Base-by-base conservation (phyloP, 2,329 filamentous ascomycete species). In the Penicillium sp. region DNA sequence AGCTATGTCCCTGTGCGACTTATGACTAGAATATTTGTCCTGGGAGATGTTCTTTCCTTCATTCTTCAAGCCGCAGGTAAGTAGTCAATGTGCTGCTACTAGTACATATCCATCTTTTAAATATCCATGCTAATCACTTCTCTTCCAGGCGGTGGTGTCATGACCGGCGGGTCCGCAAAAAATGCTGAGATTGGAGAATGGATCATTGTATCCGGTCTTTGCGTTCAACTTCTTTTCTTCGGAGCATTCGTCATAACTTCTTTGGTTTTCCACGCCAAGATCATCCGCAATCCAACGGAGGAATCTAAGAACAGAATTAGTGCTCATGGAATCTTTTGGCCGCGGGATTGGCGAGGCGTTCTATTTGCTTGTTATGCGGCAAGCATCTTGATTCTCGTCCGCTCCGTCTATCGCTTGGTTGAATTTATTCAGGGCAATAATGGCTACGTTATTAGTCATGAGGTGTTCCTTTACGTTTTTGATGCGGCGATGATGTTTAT, bases 21-120 rank as follows among this genome's bases (percentile, higher is more conserved):
- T 68, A 65, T 80, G 24, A 80, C 78, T 0, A 74, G 74, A 18
- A 73, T 75, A 3, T 80, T 80, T 55, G 78, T 80, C 36, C 55
- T 61, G 4, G 75, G 78, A 39, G 78, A 81, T 53, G 67, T 80
- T 7, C 58, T 79, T 18, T 75, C 71, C 2, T 80, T 80, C 59
- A 39, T 78, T 32, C 66, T 79, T 21, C 78, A 80, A 55, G 66
- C 47, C 9, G 60, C 46, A 7, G 65, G 65, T 49, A 15, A 20
- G 37, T 17, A n/a, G n/a, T n/a, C n/a, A n/a, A n/a, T n/a, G n/a
- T n/a, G n/a, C n/a, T n/a, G n/a, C n/a, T n/a, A n/a, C n/a, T n/a
- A n/a, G n/a, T n/a, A n/a, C n/a, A n/a, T n/a, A n/a, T n/a, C n/a
- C n/a, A n/a, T n/a, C n/a, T n/a, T n/a, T n/a, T n/a, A n/a, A n/a